These are phyloP conservation scores for Eucalyptus camaldulensis DNA, from an alignment of 345 rosid genomes.

Conservation along the genomic window DNA sequence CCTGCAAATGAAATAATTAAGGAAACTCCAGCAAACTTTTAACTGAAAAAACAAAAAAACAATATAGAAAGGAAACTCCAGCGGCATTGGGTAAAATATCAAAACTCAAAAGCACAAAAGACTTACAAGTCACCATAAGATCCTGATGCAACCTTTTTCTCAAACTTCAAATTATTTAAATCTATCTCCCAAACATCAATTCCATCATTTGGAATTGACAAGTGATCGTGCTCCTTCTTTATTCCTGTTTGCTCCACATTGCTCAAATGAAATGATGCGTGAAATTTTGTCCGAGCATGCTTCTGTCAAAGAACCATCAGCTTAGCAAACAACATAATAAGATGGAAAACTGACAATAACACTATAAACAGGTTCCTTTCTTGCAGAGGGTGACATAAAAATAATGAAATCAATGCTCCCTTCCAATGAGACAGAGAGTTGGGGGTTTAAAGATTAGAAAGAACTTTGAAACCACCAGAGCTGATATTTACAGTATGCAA, in stretches of 20 bases:
- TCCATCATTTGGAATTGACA: constrained; percentile 21
- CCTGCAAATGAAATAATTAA: constrained; percentile 5
- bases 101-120: neutral
- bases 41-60: neutral
- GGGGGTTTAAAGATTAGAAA: neutral
- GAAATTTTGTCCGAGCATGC: constrained; percentile 4
- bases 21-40: neutral
- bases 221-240: neutral
- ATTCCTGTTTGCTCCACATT: constrained; percentile 15
- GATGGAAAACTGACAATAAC: neutral
- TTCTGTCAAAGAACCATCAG: constrained; percentile 13
- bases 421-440: neutral
- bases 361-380: neutral
- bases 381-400: neutral
- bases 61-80: neutral
- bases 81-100: neutral
- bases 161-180: constrained; percentile 25
- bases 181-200: constrained; percentile 58
- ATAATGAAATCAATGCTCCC: neutral
- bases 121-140: constrained; percentile 38
- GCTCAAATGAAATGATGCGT: neutral
- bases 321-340: neutral
- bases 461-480: neutral
- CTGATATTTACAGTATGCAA: neutral
- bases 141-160: constrained; percentile 27